Conservation (phyloP, 192 early-diverging fungal species). For the Rhizophagus prolifer region DNA sequence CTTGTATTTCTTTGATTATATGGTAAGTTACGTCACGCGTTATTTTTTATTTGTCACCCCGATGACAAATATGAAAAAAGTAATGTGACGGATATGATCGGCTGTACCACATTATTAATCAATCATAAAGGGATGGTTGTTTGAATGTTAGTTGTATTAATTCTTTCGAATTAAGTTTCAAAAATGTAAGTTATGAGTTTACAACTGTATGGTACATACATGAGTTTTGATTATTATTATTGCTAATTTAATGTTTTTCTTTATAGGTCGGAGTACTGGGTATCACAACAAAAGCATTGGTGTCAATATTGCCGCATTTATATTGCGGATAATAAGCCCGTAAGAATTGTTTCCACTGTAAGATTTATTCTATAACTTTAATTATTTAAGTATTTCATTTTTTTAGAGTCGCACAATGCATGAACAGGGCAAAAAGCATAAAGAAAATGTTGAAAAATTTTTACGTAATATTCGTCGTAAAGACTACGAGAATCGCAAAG, state of each 20-base stretch:
- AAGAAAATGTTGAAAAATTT: constrained; percentile 77
- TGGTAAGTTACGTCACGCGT: not conserved
- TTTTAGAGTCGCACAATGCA: constrained; percentile 57
- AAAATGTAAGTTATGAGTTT: not conserved
- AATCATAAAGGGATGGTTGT: no score
- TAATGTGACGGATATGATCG: no score
- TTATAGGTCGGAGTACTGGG: constrained; percentile 59
- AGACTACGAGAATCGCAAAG: constrained; percentile 49
- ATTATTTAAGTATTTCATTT: not conserved
- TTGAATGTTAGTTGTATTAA: no score
- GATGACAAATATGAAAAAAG: no score
- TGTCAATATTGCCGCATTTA: constrained; percentile 84
- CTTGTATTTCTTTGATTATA: not conserved
- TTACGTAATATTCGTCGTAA: constrained; percentile 64
- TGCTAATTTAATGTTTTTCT: not conserved
- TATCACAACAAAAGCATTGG: constrained; percentile 78
- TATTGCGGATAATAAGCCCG: constrained; percentile 79
- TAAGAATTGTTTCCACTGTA: constrained; percentile 41
- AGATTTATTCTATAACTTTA: constrained; percentile 3
- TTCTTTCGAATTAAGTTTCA: not conserved
- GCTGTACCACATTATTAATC: no score
- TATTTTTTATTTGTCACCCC: not conserved
- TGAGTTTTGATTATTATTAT: not conserved
- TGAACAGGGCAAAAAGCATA: constrained; percentile 78
- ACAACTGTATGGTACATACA: not conserved